phyloP scores from a whole-genome alignment of 208 protist genomes.

The Leishmania amazonensis region DNA sequence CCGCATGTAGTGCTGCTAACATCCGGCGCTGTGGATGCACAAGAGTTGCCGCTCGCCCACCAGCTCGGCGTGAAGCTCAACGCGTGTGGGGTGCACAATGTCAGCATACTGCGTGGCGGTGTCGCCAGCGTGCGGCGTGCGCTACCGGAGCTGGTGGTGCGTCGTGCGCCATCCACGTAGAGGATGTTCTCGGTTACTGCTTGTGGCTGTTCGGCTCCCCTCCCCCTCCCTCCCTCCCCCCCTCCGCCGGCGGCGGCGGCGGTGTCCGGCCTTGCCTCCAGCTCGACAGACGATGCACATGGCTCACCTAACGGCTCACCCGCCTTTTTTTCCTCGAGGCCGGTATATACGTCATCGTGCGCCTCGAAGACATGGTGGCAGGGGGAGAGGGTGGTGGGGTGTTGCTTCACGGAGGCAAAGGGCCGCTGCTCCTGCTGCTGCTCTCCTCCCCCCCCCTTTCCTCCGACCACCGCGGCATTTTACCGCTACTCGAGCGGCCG shows the following conservation, averaged over 20 bases:
- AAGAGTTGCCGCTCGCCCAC: conserved; percentile 31
- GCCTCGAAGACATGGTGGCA: no score
- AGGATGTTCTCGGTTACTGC: background rate
- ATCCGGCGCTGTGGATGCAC: background rate
- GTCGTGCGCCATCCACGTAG: conserved; percentile 7
- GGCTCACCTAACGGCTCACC: no score
- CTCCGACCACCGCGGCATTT: no score
- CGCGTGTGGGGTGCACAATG: conserved; percentile 56
- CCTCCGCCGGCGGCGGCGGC: background rate
- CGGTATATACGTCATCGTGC: no score
- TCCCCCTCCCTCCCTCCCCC: background rate
- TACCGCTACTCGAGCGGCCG: background rate
- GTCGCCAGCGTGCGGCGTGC: conserved; percentile 38
- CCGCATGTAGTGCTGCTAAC: conserved; percentile 50
- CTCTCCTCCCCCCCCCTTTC: background rate
- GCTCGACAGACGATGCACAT: no score
- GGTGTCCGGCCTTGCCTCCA: no score
- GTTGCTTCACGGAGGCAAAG: background rate
- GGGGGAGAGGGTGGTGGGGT: no score
- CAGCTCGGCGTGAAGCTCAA: conserved; percentile 53
- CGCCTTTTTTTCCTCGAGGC: no score
- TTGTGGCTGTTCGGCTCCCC: background rate
- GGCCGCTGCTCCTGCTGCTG: background rate
- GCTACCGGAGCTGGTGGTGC: conserved; percentile 51
- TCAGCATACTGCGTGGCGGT: conserved; percentile 66